Evolutionary conservation across 768 basidiomycete species (phyloP).

Genomic region (Gymnopilus dilepis): DNA sequence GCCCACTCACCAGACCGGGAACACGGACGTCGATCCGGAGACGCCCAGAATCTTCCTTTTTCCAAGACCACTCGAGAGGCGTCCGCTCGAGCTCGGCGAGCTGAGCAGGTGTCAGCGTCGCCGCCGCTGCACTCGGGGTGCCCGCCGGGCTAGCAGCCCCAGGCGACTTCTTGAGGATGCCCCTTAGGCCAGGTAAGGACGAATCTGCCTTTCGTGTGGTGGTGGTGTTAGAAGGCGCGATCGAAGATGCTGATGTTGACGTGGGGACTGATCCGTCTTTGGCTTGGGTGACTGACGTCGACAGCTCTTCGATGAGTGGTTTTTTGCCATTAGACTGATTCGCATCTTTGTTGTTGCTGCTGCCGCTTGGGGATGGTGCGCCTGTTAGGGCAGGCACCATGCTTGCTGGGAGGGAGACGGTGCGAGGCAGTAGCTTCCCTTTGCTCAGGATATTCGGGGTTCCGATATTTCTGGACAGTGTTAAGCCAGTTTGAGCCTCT

Average conservation of each 20-base stretch:
- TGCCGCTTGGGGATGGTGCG: constrained; percentile 8
- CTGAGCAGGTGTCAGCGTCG: not conserved
- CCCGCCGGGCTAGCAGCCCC: constrained; percentile 1
- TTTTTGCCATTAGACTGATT: not conserved
- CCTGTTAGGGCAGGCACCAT: constrained; percentile 30
- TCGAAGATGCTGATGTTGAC: constrained; percentile 8
- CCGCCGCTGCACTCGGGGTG: constrained; percentile 4
- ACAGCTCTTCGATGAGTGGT: constrained; percentile 53
- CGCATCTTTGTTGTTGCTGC: not conserved
- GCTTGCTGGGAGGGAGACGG: constrained; percentile 56
- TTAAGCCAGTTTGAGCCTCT: constrained; percentile 62
- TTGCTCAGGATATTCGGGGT: constrained; percentile 82
- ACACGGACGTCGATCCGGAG: constrained; percentile 58
- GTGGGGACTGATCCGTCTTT: constrained; percentile 8
- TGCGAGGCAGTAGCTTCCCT: constrained; percentile 66
- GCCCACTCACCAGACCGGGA: constrained; percentile 60
- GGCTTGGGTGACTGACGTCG: constrained; percentile 19
- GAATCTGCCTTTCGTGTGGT: constrained; percentile 8
- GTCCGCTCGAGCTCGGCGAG: constrained; percentile 13
- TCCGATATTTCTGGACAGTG: constrained; percentile 69
- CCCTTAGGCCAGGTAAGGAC: constrained; percentile 28
- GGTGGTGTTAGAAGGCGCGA: not conserved
- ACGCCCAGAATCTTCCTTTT: constrained; percentile 40
- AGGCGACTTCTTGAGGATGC: constrained; percentile 47
- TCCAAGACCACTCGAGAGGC: constrained; percentile 60